Evolutionary conservation across 2,329 filamentous ascomycete genomes (phyloP).

Genomic region (Fusarium sororula): DNA sequence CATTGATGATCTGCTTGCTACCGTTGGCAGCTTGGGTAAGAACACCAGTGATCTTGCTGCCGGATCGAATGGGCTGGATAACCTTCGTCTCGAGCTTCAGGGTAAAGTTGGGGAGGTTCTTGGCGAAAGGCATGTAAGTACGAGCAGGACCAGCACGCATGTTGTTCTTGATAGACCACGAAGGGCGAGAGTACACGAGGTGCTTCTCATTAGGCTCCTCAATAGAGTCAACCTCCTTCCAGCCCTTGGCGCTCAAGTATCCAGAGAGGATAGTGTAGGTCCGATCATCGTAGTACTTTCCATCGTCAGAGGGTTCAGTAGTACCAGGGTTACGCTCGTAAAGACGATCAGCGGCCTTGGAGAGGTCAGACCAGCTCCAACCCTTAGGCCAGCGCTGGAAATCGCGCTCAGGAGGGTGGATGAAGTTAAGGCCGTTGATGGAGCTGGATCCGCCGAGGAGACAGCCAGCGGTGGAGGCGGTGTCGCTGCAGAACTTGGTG

Average conservation of each 20-base stretch:
- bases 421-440: slow-evolving; percentile 43
- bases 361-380: slow-evolving; percentile 36
- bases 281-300: slow-evolving; percentile 71
- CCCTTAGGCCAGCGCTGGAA: slow-evolving; percentile 41
- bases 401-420: slow-evolving; percentile 38
- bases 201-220: slow-evolving; percentile 70
- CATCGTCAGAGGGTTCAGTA: slow-evolving; percentile 71
- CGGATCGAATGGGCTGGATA: slow-evolving; percentile 68
- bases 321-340: slow-evolving; percentile 63
- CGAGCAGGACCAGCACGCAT: slow-evolving; percentile 75
- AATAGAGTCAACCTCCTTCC: slow-evolving; percentile 73
- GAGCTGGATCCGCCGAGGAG: slow-evolving; percentile 41
- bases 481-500: slow-evolving; percentile 41
- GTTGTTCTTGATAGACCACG: slow-evolving; percentile 73
- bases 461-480: slow-evolving; percentile 38
- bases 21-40: slow-evolving; percentile 66
- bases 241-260: slow-evolving; percentile 68
- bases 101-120: slow-evolving; percentile 69
- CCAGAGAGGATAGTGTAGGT: slow-evolving; percentile 69
- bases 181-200: slow-evolving; percentile 69
- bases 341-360: slow-evolving; percentile 35
- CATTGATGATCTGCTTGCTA: slow-evolving; percentile 41
- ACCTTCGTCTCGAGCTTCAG: slow-evolving; percentile 73
- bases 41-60: slow-evolving; percentile 70
- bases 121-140: slow-evolving; percentile 73